Evolutionary conservation across 148 eudicot species (phyloP).

Genomic region (Nepenthes gracilis): DNA sequence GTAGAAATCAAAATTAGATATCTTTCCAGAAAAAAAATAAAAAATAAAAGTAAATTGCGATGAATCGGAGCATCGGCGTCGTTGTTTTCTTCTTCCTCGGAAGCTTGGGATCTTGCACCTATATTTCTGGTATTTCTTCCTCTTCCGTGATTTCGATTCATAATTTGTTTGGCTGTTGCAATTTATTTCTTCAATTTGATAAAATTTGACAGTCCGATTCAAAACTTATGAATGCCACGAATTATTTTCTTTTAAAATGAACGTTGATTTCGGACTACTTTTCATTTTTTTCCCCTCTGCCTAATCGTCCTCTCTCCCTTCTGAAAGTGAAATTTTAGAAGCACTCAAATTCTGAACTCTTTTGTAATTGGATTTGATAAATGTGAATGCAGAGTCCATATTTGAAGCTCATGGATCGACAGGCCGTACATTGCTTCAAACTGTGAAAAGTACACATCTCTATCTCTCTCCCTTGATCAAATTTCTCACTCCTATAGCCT

Average conservation of each 20-base stretch:
- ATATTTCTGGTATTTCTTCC: conserved; percentile 34
- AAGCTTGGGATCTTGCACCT: conserved; percentile 35
- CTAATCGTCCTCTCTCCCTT: not conserved
- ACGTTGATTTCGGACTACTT: too few species aligned
- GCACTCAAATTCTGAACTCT: not conserved
- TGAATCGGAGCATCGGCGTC: conserved; percentile 22
- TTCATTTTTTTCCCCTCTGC: too few species aligned
- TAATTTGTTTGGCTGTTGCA: too few species aligned
- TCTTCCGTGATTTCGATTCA: not conserved
- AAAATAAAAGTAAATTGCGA: not conserved
- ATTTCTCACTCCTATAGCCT: not conserved
- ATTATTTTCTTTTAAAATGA: too few species aligned
- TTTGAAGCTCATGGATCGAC: conserved; percentile 29
- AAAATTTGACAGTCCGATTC: too few species aligned
- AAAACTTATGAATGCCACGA: too few species aligned
- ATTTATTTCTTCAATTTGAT: too few species aligned
- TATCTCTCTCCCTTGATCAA: conserved; percentile 1
- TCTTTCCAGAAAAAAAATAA: too few species aligned
- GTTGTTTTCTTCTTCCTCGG: conserved; percentile 37
- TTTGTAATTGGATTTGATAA: not conserved
- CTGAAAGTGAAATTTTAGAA: not conserved
- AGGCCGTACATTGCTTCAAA: conserved; percentile 62
- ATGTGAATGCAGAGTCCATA: conserved; percentile 29
- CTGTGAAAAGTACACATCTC: conserved; percentile 22
- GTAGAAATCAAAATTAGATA: too few species aligned